Evolutionary conservation across 108 stramenopile species (phyloP).

Genomic region (Cyclostephanos tholiformis): DNA sequence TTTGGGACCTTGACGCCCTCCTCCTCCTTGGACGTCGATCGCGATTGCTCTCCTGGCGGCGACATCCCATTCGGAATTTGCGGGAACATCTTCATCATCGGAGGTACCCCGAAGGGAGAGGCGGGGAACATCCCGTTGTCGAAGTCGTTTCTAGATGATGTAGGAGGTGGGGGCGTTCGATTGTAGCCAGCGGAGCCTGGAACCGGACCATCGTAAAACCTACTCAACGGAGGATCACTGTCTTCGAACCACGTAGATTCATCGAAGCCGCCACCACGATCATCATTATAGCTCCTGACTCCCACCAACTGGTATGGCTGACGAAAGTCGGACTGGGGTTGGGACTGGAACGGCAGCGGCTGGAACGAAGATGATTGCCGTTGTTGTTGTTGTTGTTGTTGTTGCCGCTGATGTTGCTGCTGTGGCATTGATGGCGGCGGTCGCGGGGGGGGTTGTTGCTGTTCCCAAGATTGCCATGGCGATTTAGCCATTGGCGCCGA

Average conservation of each 20-base stretch:
- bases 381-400: not conserved
- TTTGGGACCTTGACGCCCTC: slow-evolving; percentile 9
- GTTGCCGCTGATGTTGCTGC: not conserved
- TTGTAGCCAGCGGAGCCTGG: not conserved
- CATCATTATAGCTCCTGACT: not conserved
- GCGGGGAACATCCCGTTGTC: not conserved
- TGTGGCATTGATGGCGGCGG: not conserved
- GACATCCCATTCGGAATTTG: not conserved
- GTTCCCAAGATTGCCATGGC: not conserved
- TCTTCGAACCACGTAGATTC: not conserved
- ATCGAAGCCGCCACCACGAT: not conserved
- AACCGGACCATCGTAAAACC: not conserved
- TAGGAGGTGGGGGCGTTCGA: not conserved
- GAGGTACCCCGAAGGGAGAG: slow-evolving; percentile 1
- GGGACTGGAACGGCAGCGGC: slow-evolving; percentile 7
- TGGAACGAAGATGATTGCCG: slow-evolving; percentile 3
- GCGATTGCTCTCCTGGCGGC: not conserved
- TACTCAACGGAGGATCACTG: not conserved
- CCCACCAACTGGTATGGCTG: not conserved
- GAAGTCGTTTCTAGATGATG: not conserved
- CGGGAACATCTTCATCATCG: slow-evolving; percentile 2
- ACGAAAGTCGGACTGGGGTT: slow-evolving; percentile 1
- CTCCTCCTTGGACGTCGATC: not conserved
- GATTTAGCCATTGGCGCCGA: not conserved
- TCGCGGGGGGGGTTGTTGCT: not conserved